Base-by-base conservation (phyloP, 345 rosid genomes). In the Litchi chinensis region DNA sequence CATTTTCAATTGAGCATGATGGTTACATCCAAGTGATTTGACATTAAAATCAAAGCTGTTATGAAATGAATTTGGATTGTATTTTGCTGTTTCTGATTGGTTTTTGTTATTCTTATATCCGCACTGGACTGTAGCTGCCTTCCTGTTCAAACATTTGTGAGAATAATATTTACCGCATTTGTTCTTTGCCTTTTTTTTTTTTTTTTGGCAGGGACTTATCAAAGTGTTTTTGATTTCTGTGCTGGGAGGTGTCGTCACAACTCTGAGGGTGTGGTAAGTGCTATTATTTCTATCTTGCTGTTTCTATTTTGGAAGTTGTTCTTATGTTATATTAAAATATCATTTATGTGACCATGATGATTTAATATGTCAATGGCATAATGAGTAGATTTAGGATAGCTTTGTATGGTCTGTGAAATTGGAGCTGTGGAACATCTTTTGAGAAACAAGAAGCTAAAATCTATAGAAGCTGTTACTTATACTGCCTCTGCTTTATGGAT, bases 181-280 rank as follows among this genome's bases (percentile, higher is more conserved):
- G 59, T 4, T 32, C 37, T 32, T 32, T 32, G 28, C 28, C 0
- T 26, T 26, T 0, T 26, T n/a, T n/a, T n/a, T n/a, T n/a, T n/a
- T n/a, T 26, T 44, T 15, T 69, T 10, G 44, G 9, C 93, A 93
- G 98, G 93, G 75, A 88, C 89, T 48, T 96, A 89, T 83, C 74
- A 59, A 40, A 89, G 85, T 76, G 91, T 93, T n/a, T 96, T 96
- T 85, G 95, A 94, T 79, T 96, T 88, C 82, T 96, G 98, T 86
- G 83, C 97, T 75, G 97, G 97, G 80, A 94, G 97, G 82, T 96
- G 99, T 75, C 95, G 98, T 16, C 99, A 96, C 82, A 94, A 87
- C 73, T 93, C 98, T 59, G 97, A 91, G 79, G 94, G 99, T 70
- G 98, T 96, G 92, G 99, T 95, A 87, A 81, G 87, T 22, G 19